Percentiles rank a stretch among this genome's conserved stretches.
These are phyloP conservation scores for Hypoxylon sp. DNA, from an alignment of 2,329 filamentous ascomycete genomes.

Conservation along the genomic window DNA sequence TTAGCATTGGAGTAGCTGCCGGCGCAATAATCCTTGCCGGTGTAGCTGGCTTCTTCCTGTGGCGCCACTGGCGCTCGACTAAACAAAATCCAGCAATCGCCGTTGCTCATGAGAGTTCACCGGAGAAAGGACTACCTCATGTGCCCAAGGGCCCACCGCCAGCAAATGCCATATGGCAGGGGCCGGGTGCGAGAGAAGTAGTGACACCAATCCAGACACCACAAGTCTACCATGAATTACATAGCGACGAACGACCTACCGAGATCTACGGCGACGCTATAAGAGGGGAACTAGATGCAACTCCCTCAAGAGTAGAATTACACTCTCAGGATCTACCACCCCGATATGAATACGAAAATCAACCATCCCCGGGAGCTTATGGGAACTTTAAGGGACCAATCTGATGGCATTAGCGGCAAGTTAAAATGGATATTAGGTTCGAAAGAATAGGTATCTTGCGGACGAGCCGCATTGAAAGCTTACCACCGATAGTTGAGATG, in stretches of 20 bases:
- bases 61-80: slow-evolving; percentile 24
- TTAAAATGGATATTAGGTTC: not conserved
- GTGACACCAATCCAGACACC: slow-evolving; percentile 33
- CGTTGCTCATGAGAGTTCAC: slow-evolving; percentile 15
- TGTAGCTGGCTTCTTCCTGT: slow-evolving; percentile 34
- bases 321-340: slow-evolving; percentile 37
- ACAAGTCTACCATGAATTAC: slow-evolving; percentile 33
- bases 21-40: slow-evolving; percentile 31
- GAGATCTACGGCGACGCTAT: slow-evolving; percentile 36
- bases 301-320: slow-evolving; percentile 24
- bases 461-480: not conserved
- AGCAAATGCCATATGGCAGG: slow-evolving; percentile 34
- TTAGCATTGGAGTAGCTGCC: slow-evolving; percentile 42
- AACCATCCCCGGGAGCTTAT: slow-evolving; percentile 26
- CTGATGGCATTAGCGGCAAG: slow-evolving; percentile 7
- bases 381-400: slow-evolving; percentile 36
- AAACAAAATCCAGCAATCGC: slow-evolving; percentile 8
- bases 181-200: slow-evolving; percentile 33
- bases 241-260: slow-evolving; percentile 18
- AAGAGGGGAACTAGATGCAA: slow-evolving; percentile 35
- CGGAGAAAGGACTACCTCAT: not conserved
- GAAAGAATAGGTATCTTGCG: not conserved
- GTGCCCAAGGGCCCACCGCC: slow-evolving; percentile 16
- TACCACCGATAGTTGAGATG: not conserved
- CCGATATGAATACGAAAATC: slow-evolving; percentile 24